These are phyloP conservation scores for Myxozyma monticola DNA, from an alignment of 805 yeast species.

Conservation along the genomic window DNA sequence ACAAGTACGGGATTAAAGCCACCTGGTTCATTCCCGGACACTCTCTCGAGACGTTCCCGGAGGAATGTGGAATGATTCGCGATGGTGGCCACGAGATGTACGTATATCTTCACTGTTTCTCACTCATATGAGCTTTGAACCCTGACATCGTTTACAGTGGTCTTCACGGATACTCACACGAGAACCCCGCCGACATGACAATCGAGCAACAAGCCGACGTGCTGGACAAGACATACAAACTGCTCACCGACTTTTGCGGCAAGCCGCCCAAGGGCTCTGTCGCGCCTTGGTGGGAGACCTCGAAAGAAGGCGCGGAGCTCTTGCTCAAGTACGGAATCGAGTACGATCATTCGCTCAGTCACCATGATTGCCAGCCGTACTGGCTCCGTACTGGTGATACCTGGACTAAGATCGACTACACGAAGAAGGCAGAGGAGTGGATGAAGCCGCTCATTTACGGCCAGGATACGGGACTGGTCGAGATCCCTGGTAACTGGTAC, in stretches of 20 bases:
- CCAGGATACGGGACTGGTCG: constrained; percentile 42
- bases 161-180: constrained; percentile 44
- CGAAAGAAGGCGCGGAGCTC: constrained; percentile 40
- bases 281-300: constrained; percentile 46
- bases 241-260: constrained; percentile 41
- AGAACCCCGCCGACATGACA: constrained; percentile 42
- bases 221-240: constrained; percentile 39
- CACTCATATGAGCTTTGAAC: too few relatives aligned
- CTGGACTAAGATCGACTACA: constrained; percentile 43
- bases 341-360: constrained; percentile 43
- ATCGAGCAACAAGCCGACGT: constrained; percentile 42
- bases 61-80: constrained; percentile 41
- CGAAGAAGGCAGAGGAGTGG: constrained; percentile 42
- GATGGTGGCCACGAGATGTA: constrained; percentile 42
- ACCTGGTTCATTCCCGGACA: constrained; percentile 46
- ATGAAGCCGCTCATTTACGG: constrained; percentile 43
- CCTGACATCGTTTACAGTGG: constrained; percentile 36
- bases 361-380: constrained; percentile 43
- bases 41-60: constrained; percentile 44
- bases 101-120: too few relatives aligned
- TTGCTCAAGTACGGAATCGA: constrained; percentile 42
- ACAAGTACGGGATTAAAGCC: constrained; percentile 42
- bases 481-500: constrained; percentile 44
- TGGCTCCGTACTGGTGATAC: constrained; percentile 44
- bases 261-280: constrained; percentile 43